Evolutionary conservation across 2,329 filamentous ascomycete genomes (phyloP), one percentile per base, ranked within the genome.

Genomic region (Ramularia collo-cygni): DNA sequence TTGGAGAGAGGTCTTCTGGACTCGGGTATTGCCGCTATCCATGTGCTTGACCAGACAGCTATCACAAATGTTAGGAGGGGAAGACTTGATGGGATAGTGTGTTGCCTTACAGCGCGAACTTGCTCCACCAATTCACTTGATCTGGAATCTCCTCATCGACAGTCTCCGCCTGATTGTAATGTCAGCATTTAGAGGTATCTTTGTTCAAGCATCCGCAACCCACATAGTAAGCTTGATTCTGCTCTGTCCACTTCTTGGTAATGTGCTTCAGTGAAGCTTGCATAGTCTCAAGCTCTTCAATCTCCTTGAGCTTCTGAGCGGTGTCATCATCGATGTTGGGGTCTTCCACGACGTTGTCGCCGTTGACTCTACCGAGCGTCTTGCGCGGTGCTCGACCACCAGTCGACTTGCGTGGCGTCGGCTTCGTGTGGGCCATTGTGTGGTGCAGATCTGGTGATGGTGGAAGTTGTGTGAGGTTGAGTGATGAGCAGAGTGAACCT

Each of bases 121-220:
- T 50, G 28, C 42, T 48, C 51, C 51, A 56, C 51, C 44, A 42
- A 31, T 50, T 44, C 37, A 56, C 50, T 29, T 57, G 52, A 8
- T 57, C 52, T 12, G 55, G 53, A 5, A 53, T 48, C n/a, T 46
- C 48, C 21, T 54, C 52, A 8, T 55, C 47, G 14, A 53, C 40
- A 3, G 53, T 58, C 38, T 56, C 54, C 12, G 49, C 31, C 31
- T 33, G 9, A 2, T 8, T 13, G 8, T 8, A 16, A 10, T 13
- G 17, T 12, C 19, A 21, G 8, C 5, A n/a, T 19, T 19, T 17
- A 16, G n/a, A 2, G 29, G n/a, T 2, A n/a, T 6, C 27, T 3
- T 29, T 7, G 6, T 6, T 29, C 8, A 29, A 8, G 12, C 10
- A 15, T 16, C 2, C 2, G 29, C 7, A n/a, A 8, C 31, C 19